phyloP scores from a whole-genome alignment of 495 filamentous ascomycete species.

The Pseudoneurospora amorphoporcata region DNA sequence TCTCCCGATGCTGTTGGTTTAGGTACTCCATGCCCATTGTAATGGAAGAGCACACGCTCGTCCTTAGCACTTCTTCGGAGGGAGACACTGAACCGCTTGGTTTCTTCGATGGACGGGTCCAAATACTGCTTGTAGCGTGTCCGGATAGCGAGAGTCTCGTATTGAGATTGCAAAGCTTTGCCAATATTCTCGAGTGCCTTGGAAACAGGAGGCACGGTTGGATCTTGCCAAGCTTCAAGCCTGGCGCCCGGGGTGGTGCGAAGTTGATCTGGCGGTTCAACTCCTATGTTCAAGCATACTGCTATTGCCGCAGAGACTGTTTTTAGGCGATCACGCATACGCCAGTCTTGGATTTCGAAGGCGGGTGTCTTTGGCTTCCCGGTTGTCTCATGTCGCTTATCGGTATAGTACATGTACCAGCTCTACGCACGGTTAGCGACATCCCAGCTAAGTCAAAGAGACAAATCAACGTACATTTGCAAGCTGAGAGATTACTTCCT shows the following conservation, averaged over 20 bases:
- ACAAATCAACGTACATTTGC: conserved; percentile 39
- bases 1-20: conserved; percentile 92
- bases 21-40: conserved; percentile 98
- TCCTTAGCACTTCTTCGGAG: conserved; percentile 87
- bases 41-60: conserved; percentile 90
- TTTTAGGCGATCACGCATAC: conserved; percentile 92
- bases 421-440: conserved; percentile 38
- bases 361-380: conserved; percentile 63
- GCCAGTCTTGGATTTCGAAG: conserved; percentile 76
- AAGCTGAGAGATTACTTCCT: conserved; percentile 49
- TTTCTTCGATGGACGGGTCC: conserved; percentile 93
- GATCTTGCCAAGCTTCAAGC: conserved; percentile 95
- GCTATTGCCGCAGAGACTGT: conserved; percentile 91
- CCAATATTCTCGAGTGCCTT: conserved; percentile 92
- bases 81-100: conserved; percentile 86
- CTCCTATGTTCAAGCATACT: conserved; percentile 92
- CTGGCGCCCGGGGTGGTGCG: conserved; percentile 89
- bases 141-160: conserved; percentile 85
- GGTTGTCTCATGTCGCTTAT: conserved; percentile 94
- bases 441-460: conserved; percentile 1
- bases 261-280: conserved; percentile 89
- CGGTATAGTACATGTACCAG: conserved; percentile 98
- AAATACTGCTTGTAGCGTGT: conserved; percentile 95
- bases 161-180: conserved; percentile 88
- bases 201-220: conserved; percentile 62